Conservation (phyloP, 2,329 filamentous ascomycete species). For the Pseudogymnoascus verrucosus region DNA sequence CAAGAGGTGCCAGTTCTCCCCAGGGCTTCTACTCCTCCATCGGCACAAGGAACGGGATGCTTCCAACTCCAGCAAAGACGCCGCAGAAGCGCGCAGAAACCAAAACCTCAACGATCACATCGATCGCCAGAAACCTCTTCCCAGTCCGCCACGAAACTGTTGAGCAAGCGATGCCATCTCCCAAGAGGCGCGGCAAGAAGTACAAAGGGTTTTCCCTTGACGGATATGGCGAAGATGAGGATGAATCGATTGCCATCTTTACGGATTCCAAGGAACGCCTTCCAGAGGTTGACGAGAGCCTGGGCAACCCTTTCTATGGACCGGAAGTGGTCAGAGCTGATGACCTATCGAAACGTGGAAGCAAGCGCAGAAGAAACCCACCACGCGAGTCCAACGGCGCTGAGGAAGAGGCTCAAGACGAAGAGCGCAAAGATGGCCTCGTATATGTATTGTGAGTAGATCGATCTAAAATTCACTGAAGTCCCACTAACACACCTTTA, state of each 20-base stretch:
- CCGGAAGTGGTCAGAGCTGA: constrained; percentile 22
- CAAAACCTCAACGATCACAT: constrained; percentile 42
- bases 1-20: background rate
- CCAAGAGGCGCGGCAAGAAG: constrained; percentile 53
- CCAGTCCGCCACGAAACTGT: constrained; percentile 35
- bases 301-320: constrained; percentile 66
- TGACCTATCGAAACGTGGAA: constrained; percentile 40
- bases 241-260: constrained; percentile 62
- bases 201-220: constrained; percentile 47
- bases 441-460: constrained; percentile 69
- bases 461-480: background rate
- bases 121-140: constrained; percentile 55
- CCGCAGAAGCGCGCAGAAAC: constrained; percentile 49
- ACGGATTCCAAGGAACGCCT: constrained; percentile 74
- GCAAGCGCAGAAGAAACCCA: constrained; percentile 44
- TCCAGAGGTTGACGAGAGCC: constrained; percentile 56
- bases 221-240: constrained; percentile 47
- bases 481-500: constrained; percentile 32
- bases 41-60: constrained; percentile 41
- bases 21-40: background rate
- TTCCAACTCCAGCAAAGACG: constrained; percentile 74
- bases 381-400: constrained; percentile 22
- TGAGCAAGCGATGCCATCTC: constrained; percentile 49
- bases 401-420: constrained; percentile 27
- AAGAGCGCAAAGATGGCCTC: constrained; percentile 64